phyloP scores from a whole-genome alignment of 2,329 filamentous ascomycete species.

The Lecanicillium sp. region DNA sequence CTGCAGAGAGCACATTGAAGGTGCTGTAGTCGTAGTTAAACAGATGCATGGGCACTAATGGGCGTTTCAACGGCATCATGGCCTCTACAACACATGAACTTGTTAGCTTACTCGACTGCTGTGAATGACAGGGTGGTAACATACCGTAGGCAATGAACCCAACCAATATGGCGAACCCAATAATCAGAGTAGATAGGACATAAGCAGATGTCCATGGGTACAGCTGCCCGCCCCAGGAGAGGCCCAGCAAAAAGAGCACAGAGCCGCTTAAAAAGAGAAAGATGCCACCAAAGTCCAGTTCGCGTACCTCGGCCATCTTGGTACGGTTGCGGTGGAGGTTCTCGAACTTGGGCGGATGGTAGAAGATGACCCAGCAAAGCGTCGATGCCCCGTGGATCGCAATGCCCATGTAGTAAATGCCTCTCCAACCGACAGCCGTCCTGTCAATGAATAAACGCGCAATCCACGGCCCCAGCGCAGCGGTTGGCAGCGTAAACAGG shows the following conservation, averaged over 20 bases:
- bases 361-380: neutral
- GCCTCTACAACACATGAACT: too few relatives aligned
- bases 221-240: neutral
- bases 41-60: too few relatives aligned
- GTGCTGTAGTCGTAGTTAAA: too few relatives aligned
- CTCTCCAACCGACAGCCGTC: neutral
- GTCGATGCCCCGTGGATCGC: neutral
- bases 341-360: neutral
- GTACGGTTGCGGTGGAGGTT: neutral
- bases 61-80: too few relatives aligned
- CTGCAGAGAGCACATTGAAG: too few relatives aligned
- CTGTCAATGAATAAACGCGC: neutral
- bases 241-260: neutral
- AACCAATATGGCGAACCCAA: too few relatives aligned
- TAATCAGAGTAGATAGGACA: too few relatives aligned
- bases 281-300: neutral
- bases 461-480: neutral
- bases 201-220: too few relatives aligned
- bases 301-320: neutral
- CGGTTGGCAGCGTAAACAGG: too few relatives aligned
- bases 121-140: too few relatives aligned
- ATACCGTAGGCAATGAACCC: too few relatives aligned
- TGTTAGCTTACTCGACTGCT: too few relatives aligned
- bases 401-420: neutral
- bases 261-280: neutral